Conservation (phyloP, 345 rosid genomes). For the Acer yangbiense region DNA sequence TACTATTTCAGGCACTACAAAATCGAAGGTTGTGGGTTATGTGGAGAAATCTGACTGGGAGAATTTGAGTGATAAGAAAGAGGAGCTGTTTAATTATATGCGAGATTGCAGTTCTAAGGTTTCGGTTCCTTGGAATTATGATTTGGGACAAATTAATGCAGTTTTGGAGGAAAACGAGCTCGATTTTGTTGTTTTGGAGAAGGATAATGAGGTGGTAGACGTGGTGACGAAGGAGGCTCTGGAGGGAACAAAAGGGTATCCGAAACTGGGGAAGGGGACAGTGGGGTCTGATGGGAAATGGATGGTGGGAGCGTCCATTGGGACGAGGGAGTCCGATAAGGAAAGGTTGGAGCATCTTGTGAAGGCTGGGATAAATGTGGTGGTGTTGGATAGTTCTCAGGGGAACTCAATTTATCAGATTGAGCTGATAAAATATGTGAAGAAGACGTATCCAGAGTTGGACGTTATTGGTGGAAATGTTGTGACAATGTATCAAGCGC, state of each 20-base stretch:
- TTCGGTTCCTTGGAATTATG: slow-evolving; percentile 55
- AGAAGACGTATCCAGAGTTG: slow-evolving; percentile 63
- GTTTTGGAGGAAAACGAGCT: slow-evolving; percentile 43
- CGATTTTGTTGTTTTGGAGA: slow-evolving; percentile 62
- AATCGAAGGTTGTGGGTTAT: slow-evolving; percentile 61
- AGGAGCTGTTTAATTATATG: slow-evolving; percentile 60
- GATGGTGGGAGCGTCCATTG: slow-evolving; percentile 94
- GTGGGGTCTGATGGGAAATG: slow-evolving; percentile 76
- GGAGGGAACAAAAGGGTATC: slow-evolving; percentile 70
- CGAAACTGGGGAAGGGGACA: slow-evolving; percentile 64
- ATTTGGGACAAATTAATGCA: slow-evolving; percentile 50
- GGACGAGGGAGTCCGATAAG: slow-evolving; percentile 80
- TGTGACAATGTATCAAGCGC: slow-evolving; percentile 83
- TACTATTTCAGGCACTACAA: slow-evolving; percentile 41
- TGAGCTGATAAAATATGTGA: slow-evolving; percentile 81
- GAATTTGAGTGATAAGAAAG: slow-evolving; percentile 49
- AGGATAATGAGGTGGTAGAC: slow-evolving; percentile 64
- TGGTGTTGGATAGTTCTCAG: slow-evolving; percentile 89
- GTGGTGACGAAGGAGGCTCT: slow-evolving; percentile 68
- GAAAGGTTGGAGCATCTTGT: slow-evolving; percentile 80
- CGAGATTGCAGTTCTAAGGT: slow-evolving; percentile 40
- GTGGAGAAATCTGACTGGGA: slow-evolving; percentile 61
- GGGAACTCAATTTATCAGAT: slow-evolving; percentile 88
- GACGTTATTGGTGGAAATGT: slow-evolving; percentile 94
- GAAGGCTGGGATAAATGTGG: slow-evolving; percentile 63